Conservation (phyloP, 352 stramenopile genomes). For the Elongisporangium anandrum region DNA sequence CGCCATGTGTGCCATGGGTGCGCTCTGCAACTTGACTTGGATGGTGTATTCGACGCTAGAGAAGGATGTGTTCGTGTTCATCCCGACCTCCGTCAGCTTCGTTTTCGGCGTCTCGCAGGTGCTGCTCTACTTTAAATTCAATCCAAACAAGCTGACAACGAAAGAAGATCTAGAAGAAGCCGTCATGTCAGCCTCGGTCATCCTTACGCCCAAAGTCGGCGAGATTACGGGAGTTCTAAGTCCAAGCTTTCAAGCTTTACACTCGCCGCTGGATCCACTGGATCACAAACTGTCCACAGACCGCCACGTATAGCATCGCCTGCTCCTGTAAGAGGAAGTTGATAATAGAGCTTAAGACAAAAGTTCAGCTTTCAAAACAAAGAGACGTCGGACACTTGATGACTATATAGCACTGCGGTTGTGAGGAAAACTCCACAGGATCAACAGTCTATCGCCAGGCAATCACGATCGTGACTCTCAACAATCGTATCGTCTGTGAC, state of each 20-base stretch:
- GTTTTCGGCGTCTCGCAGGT: constrained; percentile 6
- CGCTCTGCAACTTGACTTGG: constrained; percentile 38
- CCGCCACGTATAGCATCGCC: too few species aligned
- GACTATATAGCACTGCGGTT: constrained; percentile 50
- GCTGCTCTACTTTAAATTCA: constrained; percentile 10
- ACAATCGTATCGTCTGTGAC: constrained; percentile 4
- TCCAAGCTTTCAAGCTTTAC: too few species aligned
- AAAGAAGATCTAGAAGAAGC: too few species aligned
- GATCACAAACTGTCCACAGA: too few species aligned
- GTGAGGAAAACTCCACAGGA: constrained; percentile 43
- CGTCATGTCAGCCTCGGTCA: too few species aligned
- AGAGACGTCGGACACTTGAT: constrained; percentile 25
- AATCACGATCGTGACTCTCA: constrained; percentile 9
- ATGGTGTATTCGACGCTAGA: constrained; percentile 26
- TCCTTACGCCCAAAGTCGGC: too few species aligned
- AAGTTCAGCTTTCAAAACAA: too few species aligned
- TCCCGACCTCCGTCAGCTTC: constrained; percentile 17
- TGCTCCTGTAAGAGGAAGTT: too few species aligned
- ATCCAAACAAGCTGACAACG: constrained; percentile 2
- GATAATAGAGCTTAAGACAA: too few species aligned
- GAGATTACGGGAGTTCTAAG: too few species aligned
- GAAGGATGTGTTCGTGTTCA: constrained; percentile 24
- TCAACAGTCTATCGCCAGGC: constrained; percentile 57
- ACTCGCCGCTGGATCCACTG: too few species aligned
- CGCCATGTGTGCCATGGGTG: constrained; percentile 33